phyloP scores from a whole-genome alignment of 2,329 filamentous ascomycete species.

The Beauveria pseudobassiana region DNA sequence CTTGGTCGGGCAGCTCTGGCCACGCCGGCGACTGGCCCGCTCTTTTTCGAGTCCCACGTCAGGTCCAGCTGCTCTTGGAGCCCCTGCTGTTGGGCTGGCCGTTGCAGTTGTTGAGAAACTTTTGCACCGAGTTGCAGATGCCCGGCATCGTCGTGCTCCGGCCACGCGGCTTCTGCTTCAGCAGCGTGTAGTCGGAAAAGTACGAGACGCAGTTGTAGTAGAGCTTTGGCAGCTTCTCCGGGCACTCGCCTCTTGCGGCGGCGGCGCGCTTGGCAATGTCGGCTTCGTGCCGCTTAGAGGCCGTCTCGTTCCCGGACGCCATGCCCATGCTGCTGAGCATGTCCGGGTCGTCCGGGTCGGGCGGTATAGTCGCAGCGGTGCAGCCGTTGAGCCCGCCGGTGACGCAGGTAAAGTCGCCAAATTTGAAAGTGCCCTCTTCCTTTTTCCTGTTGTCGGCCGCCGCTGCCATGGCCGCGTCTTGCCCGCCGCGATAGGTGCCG shows the following conservation, averaged over 20 bases:
- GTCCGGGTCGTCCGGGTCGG: neutral
- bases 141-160: neutral
- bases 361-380: neutral
- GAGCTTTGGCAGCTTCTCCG: neutral
- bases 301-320: neutral
- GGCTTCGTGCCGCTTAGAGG: neutral
- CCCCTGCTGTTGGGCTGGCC: neutral
- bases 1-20: neutral
- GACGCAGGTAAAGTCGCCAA: neutral
- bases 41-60: neutral
- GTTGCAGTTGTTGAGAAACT: neutral
- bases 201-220: neutral
- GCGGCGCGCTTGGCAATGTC: neutral
- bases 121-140: constrained; percentile 1
- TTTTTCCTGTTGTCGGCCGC: neutral
- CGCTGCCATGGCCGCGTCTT: neutral
- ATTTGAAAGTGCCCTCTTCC: neutral
- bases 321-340: neutral
- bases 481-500: neutral
- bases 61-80: neutral
- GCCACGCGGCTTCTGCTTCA: neutral
- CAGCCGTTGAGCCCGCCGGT: neutral
- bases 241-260: neutral
- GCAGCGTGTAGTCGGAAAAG: neutral
- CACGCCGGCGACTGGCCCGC: neutral